A percentile compares a stretch with the other conserved stretches of the same genome.
Evolutionary conservation across 2,329 filamentous ascomycete genomes (phyloP).

Genomic region (Herpotrichia juniperi): DNA sequence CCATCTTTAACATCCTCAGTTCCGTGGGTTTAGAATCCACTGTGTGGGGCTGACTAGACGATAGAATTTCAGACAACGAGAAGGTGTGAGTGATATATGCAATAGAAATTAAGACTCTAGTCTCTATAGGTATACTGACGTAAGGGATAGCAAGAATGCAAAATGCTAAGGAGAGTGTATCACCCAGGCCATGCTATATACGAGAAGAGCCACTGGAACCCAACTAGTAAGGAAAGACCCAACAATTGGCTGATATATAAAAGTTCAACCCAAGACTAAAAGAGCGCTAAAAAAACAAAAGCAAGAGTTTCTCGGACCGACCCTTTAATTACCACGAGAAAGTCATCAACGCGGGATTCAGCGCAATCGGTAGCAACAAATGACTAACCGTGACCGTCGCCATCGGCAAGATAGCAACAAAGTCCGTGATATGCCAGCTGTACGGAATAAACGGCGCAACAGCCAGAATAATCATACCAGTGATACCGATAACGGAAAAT

Average conservation of each 20-base stretch:
- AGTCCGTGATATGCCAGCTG: constrained; percentile 53
- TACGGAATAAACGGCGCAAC: constrained; percentile 68
- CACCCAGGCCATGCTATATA: no score
- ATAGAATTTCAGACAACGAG: no score
- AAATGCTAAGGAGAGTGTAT: neutral
- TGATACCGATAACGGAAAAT: constrained; percentile 65
- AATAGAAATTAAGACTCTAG: neutral
- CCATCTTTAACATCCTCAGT: no score
- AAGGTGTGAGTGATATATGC: no score
- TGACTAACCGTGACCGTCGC: constrained; percentile 73
- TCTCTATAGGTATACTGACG: neutral
- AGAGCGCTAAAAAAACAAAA: neutral
- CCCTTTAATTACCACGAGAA: constrained; percentile 67
- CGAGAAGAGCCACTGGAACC: no score
- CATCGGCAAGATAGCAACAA: constrained; percentile 77
- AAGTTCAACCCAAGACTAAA: no score
- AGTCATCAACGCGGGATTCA: constrained; percentile 78
- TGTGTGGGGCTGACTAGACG: no score
- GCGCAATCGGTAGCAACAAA: constrained; percentile 70
- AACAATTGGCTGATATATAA: neutral
- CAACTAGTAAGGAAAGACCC: no score
- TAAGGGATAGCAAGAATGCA: neutral
- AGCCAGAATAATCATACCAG: constrained; percentile 69
- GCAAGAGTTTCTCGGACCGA: neutral
- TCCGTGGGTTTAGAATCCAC: no score